A percentile compares a stretch with the other conserved stretches of the same genome.
Evolutionary conservation across 2,329 filamentous ascomycete species (phyloP).

Genomic region (Waltergamsia citrina): DNA sequence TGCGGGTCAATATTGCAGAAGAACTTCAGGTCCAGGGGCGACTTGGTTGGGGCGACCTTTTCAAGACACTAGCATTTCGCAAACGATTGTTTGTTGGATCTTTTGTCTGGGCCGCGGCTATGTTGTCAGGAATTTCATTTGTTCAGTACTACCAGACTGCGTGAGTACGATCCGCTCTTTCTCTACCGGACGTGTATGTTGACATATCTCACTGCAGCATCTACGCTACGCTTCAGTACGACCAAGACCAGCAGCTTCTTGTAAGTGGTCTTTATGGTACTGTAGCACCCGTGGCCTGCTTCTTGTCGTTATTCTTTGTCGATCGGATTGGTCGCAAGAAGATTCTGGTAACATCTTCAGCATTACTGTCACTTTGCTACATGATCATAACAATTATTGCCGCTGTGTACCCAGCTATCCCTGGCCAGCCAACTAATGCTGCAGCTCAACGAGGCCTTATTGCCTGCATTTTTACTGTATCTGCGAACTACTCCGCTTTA

Average conservation of each 20-base stretch:
- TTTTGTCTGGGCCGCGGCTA: constrained; percentile 30
- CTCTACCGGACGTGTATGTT: no score
- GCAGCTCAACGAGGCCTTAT: constrained; percentile 27
- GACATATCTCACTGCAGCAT: no score
- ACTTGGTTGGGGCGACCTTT: constrained; percentile 21
- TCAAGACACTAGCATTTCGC: constrained; percentile 21
- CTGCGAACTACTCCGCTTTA: no score
- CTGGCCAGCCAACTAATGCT: constrained; percentile 23
- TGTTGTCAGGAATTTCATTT: constrained; percentile 30
- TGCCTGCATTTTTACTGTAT: constrained; percentile 29
- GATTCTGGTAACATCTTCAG: constrained; percentile 24
- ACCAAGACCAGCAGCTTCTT: constrained; percentile 23
- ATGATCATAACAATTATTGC: constrained; percentile 28
- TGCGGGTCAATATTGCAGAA: background rate
- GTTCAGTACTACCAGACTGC: constrained; percentile 31
- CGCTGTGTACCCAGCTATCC: constrained; percentile 22
- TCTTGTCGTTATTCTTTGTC: constrained; percentile 26
- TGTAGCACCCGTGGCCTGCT: constrained; percentile 24
- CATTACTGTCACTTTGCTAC: constrained; percentile 23
- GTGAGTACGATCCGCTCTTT: no score
- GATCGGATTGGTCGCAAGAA: constrained; percentile 24
- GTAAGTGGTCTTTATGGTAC: constrained; percentile 29
- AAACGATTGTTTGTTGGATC: constrained; percentile 26
- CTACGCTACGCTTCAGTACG: constrained; percentile 27
- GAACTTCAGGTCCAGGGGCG: constrained; percentile 1